A percentile compares a stretch with the other conserved stretches of the same genome.
Evolutionary conservation across 23 red algal genomes (phyloP).

Genomic region (Cyanidioschyzon merolae): DNA sequence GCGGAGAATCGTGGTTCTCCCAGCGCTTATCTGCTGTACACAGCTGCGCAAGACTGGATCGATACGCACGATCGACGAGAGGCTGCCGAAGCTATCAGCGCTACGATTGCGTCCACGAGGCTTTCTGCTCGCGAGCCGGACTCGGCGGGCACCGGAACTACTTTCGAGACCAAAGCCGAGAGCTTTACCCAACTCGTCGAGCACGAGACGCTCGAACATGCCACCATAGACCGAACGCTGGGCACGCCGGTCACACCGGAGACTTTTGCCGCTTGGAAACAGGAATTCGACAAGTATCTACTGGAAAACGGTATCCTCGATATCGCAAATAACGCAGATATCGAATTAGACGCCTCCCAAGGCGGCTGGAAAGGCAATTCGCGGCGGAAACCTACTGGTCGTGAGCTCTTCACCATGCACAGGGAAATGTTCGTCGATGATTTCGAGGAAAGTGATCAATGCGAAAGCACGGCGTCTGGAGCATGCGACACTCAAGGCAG

Average conservation of each 20-base stretch:
- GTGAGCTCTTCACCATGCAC: neutral
- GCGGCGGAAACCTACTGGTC: constrained; percentile 7
- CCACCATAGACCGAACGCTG: constrained; percentile 3
- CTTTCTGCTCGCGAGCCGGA: neutral
- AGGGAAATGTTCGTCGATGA: neutral
- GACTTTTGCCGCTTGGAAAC: constrained; percentile 8
- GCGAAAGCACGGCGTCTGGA: neutral
- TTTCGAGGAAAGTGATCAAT: neutral
- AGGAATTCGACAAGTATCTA: neutral
- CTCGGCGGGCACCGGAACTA: neutral
- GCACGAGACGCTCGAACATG: neutral
- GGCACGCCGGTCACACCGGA: constrained; percentile 12
- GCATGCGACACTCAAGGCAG: neutral
- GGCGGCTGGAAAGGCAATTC: neutral
- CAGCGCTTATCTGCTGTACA: neutral
- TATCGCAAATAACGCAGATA: neutral
- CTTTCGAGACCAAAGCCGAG: neutral
- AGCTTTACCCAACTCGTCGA: neutral
- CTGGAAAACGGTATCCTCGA: neutral
- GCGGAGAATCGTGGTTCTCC: neutral
- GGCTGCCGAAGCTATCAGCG: neutral
- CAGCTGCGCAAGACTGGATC: constrained; percentile 2
- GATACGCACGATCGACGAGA: neutral
- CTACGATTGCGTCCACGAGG: neutral
- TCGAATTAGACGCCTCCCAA: neutral